Base-by-base conservation (phyloP, 2,329 filamentous ascomycete species). In the Drechslera avenae region DNA sequence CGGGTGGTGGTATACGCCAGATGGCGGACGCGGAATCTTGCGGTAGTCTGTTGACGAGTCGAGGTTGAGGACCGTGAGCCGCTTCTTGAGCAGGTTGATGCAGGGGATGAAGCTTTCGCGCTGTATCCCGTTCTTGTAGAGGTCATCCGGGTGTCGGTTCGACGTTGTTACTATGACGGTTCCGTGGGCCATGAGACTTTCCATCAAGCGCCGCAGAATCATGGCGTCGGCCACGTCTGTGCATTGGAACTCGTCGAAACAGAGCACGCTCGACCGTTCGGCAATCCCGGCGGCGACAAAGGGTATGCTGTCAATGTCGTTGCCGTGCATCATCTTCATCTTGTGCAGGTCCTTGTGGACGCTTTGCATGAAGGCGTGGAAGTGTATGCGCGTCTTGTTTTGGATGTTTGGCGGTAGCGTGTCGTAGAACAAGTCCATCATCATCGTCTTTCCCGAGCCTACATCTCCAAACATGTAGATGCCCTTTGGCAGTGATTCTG, bases 361-460 rank as follows among this genome's bases (percentile, higher is more conserved):
- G 73, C 96, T 90, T 74, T 97, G 94, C 94, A 99, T 99, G 79
- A 99, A 99, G 73, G 96, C 96, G 79, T 97, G 91, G 76, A 99
- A 99, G 78, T 99, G 94, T 67, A 99, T 97, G 39, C 94, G 83
- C 39, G 88, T 95, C 78, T 96, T 97, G 26, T 86, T 85, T 50
- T 81, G 83, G 59, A 97, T 91, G 52, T 88, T 87, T 13, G 79
- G 73, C 0, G 94, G 94, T 17, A 97, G 79, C 0, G 93, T 97
- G 59, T 97, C 92, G 77, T 92, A 96, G 74, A 97, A 97, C 41
- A 99, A 80, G 71, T 99, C 93, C 94, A 99, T 99, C 69, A 99
- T 81, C 94, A 99, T 99, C 2, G 94, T 99, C 81, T 99, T 99
- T 56, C 94, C 94, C 66, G 91, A 95, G 33, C 94, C 94, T 2